Conservation (phyloP, 164 flowering plant genomes). For the Annona cherimola region DNA sequence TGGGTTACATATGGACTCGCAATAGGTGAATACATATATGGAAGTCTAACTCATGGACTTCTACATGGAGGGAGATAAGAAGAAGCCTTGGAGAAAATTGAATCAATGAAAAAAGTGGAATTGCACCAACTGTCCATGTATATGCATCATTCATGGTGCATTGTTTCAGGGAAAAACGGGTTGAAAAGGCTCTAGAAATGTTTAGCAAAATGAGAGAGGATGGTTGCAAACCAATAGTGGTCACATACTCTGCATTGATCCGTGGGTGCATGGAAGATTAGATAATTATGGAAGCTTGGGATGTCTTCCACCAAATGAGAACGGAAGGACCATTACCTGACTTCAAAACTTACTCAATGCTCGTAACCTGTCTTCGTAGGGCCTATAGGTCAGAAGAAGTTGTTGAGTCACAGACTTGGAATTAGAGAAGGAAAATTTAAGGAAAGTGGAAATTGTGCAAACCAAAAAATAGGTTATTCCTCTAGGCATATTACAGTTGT, state of each 20-base stretch:
- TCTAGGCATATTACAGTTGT: too few relatives aligned
- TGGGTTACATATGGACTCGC: constrained; percentile 24
- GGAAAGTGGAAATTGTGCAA: too few relatives aligned
- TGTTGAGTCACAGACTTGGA: too few relatives aligned
- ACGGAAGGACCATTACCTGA: constrained; percentile 77
- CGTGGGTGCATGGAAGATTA: constrained; percentile 58
- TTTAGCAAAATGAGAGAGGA: constrained; percentile 48
- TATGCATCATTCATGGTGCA: constrained; percentile 67
- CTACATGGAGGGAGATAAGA: constrained; percentile 41
- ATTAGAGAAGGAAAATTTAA: too few relatives aligned
- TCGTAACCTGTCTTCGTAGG: constrained; percentile 59
- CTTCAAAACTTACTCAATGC: constrained; percentile 70
- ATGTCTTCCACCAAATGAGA: constrained; percentile 44
- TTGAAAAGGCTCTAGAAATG: constrained; percentile 44
- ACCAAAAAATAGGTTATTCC: too few relatives aligned
- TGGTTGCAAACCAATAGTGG: constrained; percentile 61
- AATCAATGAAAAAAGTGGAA: constrained; percentile 54
- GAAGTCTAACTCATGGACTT: constrained; percentile 72
- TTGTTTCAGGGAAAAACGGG: constrained; percentile 53
- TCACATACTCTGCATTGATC: constrained; percentile 68
- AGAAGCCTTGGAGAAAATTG: constrained; percentile 62
- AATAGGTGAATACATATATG: constrained; percentile 48
- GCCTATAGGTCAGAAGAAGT: constrained; percentile 71
- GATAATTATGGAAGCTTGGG: constrained; percentile 59
- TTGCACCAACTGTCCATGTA: constrained; percentile 63